These are phyloP conservation scores for Fusarium sp. DNA, from an alignment of 2,329 filamentous ascomycete species.

Conservation along the genomic window DNA sequence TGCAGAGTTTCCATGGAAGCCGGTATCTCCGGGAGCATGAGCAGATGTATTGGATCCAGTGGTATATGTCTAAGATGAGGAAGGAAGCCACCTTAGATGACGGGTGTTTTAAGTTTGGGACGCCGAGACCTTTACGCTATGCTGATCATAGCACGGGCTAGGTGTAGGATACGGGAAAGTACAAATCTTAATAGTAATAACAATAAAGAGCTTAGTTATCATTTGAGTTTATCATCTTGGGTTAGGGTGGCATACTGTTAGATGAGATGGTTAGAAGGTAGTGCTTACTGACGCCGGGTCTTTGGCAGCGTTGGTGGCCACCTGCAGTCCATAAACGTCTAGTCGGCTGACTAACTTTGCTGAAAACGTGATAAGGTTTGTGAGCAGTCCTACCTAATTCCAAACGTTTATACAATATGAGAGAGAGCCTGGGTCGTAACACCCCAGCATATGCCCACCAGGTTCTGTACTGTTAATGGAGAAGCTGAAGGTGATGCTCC, in stretches of 20 bases:
- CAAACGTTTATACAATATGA: no score
- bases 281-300: no score
- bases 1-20: conserved; percentile 35
- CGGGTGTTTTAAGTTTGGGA: background rate
- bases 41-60: conserved; percentile 40
- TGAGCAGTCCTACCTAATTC: no score
- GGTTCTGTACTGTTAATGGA: no score
- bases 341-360: no score
- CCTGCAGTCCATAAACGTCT: no score
- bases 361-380: no score
- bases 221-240: background rate
- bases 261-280: no score
- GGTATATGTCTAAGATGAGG: conserved; percentile 20
- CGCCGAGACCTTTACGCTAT: background rate
- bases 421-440: no score
- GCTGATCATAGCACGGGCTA: background rate
- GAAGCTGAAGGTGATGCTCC: no score
- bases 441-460: no score
- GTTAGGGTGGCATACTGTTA: background rate
- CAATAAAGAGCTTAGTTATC: background rate
- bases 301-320: no score
- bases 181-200: background rate
- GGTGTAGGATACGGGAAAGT: background rate
- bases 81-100: background rate
- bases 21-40: conserved; percentile 36